Evolutionary conservation across 306 rosid genomes (phyloP), one percentile per base, ranked within the genome.

Genomic region (Phaseolus lunatus): DNA sequence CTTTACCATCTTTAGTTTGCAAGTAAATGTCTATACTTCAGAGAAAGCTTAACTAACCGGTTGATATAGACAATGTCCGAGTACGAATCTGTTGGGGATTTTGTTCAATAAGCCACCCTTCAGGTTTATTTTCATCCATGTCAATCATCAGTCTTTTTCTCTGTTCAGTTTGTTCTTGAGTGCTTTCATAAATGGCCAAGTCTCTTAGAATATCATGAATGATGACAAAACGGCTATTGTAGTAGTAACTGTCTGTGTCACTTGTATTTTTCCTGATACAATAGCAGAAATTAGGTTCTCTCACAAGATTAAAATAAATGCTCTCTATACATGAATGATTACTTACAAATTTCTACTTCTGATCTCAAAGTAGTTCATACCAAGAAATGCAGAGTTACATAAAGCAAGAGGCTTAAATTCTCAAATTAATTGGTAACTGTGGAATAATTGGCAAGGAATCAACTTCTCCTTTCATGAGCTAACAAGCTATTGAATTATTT

Each of bases 191-290:
- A 22, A 85, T 85, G 18, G 91, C 92, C 5, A 89, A 78, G 31
- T 89, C 97, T 77, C 92, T 89, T 26, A 88, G 86, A 72, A 86
- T 77, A 72, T 84, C 89, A 77, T 88, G 89, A 53, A 61, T 82
- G 35, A 67, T 45, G 31, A 85, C 67, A 24, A 80, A 86, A 84
- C 86, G 82, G 74, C 86, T 86, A 26, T 20, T 81, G 72, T 88
- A 85, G 74, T 80, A 83, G 67, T 76, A 85, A 24, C 52, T 81
- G 16, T 80, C 88, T 0, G n/a, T 7, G 37, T 84, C 89, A 61
- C 56, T 14, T 18, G 67, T 80, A 63, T 79, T 85, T 47, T 73
- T 82, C 80, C 97, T 89, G 81, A 65, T 75, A 43, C 5, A 77
- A 39, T 29, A 77, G 45, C 69, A 43, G 7, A 68, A 33, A 19